A percentile compares a stretch with the other conserved stretches of the same genome.
Conservation (phyloP, 352 stramenopile genomes). For the Phytophthora cajani region DNA sequence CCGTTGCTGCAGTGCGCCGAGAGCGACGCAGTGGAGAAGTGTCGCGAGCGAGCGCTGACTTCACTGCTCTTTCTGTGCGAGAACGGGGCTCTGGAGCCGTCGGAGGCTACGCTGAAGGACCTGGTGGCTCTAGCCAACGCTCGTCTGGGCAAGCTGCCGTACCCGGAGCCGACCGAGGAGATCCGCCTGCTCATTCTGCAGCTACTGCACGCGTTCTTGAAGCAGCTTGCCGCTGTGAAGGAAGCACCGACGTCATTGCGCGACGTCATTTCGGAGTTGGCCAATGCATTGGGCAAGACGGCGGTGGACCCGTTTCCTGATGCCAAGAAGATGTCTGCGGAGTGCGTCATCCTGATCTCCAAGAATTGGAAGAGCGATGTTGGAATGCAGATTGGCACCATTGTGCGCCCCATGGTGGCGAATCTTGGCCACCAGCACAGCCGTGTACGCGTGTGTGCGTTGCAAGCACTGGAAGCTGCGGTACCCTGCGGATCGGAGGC, state of each 20-base stretch:
- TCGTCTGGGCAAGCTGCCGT: conserved; percentile 82
- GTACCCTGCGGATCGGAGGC: conserved; percentile 75
- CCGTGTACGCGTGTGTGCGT: conserved; percentile 70
- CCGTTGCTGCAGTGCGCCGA: conserved; percentile 59
- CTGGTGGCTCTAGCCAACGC: conserved; percentile 53
- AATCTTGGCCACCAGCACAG: conserved; percentile 88
- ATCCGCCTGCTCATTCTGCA: conserved; percentile 80
- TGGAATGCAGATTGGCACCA: conserved; percentile 69
- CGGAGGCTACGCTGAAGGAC: conserved; percentile 47
- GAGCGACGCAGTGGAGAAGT: conserved; percentile 76
- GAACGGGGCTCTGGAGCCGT: conserved; percentile 50
- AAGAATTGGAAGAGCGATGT: conserved; percentile 61
- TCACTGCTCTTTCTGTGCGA: conserved; percentile 70
- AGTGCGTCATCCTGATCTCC: conserved; percentile 67
- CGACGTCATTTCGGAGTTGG: conserved; percentile 69
- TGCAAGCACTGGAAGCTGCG: conserved; percentile 78
- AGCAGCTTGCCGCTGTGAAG: conserved; percentile 44
- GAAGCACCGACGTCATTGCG: conserved; percentile 37
- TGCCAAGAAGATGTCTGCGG: conserved; percentile 76
- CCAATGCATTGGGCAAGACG: conserved; percentile 77
- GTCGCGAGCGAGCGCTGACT: conserved; percentile 69
- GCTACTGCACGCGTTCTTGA: conserved; percentile 58
- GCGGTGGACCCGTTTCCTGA: conserved; percentile 82
- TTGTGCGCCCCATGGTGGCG: conserved; percentile 67
- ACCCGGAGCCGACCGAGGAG: conserved; percentile 81